phyloP scores from a whole-genome alignment of 208 protist genomes.

The Crithidia sp. region DNA sequence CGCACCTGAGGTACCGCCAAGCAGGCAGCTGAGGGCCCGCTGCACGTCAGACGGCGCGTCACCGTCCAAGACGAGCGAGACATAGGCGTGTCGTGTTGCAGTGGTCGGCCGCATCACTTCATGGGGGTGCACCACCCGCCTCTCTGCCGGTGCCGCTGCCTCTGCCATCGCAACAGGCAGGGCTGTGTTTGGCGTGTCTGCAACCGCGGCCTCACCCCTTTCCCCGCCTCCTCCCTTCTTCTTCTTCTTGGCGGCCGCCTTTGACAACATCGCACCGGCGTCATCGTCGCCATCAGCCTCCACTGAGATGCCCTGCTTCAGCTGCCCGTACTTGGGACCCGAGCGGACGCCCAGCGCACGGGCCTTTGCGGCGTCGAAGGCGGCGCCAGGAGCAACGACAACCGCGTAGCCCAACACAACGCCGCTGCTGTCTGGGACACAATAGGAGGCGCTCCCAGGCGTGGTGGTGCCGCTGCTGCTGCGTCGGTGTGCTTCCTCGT shows the following conservation, averaged over 20 bases:
- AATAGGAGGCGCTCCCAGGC: not conserved
- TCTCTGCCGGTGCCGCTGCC: not conserved
- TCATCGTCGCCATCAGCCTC: constrained; percentile 27
- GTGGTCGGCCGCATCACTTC: constrained; percentile 64
- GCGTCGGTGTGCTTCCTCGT: no score
- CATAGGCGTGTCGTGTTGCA: constrained; percentile 55
- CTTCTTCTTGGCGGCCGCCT: not conserved
- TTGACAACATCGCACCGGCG: not conserved
- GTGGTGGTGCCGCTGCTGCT: not conserved
- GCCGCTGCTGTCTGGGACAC: constrained; percentile 8
- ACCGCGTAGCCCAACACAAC: constrained; percentile 66
- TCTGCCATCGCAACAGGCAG: not conserved
- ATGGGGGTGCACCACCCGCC: constrained; percentile 48
- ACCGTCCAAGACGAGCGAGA: constrained; percentile 82
- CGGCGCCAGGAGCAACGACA: constrained; percentile 46
- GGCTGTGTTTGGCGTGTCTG: not conserved
- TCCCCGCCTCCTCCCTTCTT: not conserved
- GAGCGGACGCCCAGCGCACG: constrained; percentile 62
- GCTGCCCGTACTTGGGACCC: constrained; percentile 69
- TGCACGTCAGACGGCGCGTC: constrained; percentile 51
- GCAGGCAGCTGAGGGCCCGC: constrained; percentile 41
- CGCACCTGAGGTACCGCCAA: constrained; percentile 20
- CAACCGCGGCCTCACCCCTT: not conserved
- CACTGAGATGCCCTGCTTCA: constrained; percentile 70
- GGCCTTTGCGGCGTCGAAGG: constrained; percentile 62